These are phyloP conservation scores for Agapanthus africanus DNA, from an alignment of 106 monocot genomes.

Conservation along the genomic window DNA sequence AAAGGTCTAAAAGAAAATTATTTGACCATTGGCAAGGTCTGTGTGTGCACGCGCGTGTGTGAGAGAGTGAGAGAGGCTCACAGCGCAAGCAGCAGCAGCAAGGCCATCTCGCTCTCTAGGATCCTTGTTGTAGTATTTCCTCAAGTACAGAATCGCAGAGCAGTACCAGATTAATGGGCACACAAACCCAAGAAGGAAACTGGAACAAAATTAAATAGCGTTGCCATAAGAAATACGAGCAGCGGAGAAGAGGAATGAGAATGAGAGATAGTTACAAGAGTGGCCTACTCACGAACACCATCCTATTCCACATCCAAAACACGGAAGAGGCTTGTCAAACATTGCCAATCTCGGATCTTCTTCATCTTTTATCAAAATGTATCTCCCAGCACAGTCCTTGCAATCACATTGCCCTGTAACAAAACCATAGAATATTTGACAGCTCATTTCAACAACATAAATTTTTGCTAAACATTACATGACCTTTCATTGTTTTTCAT, in stretches of 20 bases:
- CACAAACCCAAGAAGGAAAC: conserved; percentile 20
- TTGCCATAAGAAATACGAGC: conserved; percentile 1
- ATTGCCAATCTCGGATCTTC: conserved; percentile 20
- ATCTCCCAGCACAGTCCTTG: conserved; percentile 18
- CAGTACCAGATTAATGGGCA: conserved; percentile 20
- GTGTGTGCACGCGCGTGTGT: no score
- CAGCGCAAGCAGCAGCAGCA: conserved; percentile 16
- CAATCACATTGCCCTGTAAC: conserved; percentile 18
- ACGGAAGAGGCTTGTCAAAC: conserved; percentile 20
- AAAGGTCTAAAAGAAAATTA: background rate
- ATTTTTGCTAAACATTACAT: no score
- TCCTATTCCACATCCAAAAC: conserved; percentile 28
- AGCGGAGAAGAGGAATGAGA: background rate
- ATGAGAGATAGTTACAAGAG: no score
- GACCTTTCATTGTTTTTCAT: no score
- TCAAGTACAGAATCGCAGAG: conserved; percentile 14
- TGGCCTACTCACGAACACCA: conserved; percentile 25
- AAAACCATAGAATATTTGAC: no score
- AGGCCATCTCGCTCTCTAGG: conserved; percentile 26
- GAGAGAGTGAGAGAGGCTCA: background rate
- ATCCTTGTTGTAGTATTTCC: conserved; percentile 21
- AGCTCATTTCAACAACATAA: no score
- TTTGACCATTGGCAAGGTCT: background rate
- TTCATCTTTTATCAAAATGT: conserved; percentile 22
- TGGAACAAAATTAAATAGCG: background rate